Evolutionary conservation across 306 rosid genomes (phyloP).

Genomic region (Trifolium repens): DNA sequence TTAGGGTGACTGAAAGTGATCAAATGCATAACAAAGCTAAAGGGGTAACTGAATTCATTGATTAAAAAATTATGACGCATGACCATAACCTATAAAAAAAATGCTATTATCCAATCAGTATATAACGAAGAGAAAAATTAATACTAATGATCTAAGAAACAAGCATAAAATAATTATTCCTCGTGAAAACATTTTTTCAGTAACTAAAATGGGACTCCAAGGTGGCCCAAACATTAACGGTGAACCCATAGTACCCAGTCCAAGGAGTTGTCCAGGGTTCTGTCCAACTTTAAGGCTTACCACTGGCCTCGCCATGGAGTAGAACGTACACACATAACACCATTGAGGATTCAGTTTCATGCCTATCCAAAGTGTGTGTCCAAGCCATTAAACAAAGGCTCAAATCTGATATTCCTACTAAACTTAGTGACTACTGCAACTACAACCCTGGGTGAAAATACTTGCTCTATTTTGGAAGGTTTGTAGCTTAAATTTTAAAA

Average conservation of each 20-base stretch:
- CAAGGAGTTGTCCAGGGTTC: neutral
- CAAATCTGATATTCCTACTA: neutral
- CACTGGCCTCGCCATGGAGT: neutral
- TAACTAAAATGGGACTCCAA: slow-evolving; percentile 1
- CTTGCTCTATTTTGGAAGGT: neutral
- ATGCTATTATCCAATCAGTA: neutral
- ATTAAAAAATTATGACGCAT: slow-evolving; percentile 3
- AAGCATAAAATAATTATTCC: neutral
- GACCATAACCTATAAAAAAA: slow-evolving; percentile 16
- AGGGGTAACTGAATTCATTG: slow-evolving; percentile 13
- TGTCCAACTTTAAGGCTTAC: neutral
- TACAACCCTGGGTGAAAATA: slow-evolving; percentile 2
- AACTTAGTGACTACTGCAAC: slow-evolving; percentile 18
- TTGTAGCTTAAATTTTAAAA: slow-evolving; percentile 7
- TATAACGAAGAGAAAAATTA: slow-evolving; percentile 11
- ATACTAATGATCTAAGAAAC: slow-evolving; percentile 21
- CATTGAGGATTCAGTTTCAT: neutral
- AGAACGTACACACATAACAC: neutral
- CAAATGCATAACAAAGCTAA: slow-evolving; percentile 20
- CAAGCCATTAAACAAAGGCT: slow-evolving; percentile 1
- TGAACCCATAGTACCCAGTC: neutral
- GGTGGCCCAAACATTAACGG: neutral
- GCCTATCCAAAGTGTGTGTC: neutral
- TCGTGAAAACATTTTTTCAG: neutral
- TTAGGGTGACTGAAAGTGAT: slow-evolving; percentile 4